These are phyloP conservation scores for Rhodotorula sp. DNA, from an alignment of 1,284 basidiomycete genomes.

Conservation along the genomic window DNA sequence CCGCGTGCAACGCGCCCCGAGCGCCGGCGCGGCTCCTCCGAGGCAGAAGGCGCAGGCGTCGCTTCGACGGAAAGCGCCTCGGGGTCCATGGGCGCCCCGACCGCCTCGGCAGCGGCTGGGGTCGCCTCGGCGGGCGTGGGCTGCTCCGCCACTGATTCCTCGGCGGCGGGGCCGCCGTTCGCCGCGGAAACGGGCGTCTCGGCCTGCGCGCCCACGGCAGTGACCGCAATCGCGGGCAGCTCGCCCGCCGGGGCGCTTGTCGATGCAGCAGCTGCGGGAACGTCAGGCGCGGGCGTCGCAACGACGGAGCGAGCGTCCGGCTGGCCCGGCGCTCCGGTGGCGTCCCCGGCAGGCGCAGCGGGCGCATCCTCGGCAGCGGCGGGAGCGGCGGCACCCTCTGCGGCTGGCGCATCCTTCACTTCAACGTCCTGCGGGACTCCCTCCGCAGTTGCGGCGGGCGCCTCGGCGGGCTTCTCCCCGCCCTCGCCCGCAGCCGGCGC, in stretches of 20 bases:
- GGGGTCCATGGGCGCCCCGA: background rate
- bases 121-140: background rate
- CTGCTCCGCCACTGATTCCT: background rate
- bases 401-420: background rate
- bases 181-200: background rate
- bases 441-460: background rate
- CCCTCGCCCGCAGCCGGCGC: background rate
- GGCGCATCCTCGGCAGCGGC: background rate
- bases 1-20: slow-evolving; percentile 9
- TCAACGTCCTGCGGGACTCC: background rate
- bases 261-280: background rate
- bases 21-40: slow-evolving; percentile 8
- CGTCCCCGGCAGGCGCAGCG: background rate
- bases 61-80: background rate
- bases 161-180: background rate
- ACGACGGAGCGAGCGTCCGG: background rate
- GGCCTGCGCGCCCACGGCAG: background rate
- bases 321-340: background rate
- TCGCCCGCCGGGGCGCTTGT: background rate
- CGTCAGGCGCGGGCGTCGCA: background rate
- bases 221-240: background rate
- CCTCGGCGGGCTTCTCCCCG: background rate
- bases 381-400: background rate
- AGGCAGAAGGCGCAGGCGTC: background rate
- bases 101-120: background rate